These are phyloP conservation scores for Vigna radiata DNA, from an alignment of 306 rosid species.

Conservation along the genomic window DNA sequence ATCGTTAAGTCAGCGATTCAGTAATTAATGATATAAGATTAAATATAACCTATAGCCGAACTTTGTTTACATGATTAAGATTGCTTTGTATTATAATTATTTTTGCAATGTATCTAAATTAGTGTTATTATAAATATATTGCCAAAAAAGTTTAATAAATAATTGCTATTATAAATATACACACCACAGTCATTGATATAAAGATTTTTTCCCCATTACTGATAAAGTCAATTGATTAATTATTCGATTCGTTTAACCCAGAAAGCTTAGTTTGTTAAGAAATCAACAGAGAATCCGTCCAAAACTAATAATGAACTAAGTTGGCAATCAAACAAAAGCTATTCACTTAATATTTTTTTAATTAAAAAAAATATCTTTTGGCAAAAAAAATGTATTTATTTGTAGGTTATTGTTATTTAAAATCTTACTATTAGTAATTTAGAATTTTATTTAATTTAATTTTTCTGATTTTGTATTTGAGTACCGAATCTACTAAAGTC, in stretches of 20 bases:
- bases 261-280: too few relatives aligned
- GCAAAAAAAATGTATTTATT: neutral
- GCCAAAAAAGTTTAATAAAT: neutral
- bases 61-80: too few relatives aligned
- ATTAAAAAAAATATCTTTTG: too few relatives aligned
- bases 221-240: neutral
- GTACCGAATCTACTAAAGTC: neutral
- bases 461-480: neutral
- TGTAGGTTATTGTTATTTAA: neutral
- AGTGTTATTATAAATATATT: neutral
- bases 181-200: too few relatives aligned
- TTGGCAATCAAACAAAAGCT: neutral
- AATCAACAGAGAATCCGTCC: neutral
- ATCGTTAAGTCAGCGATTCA: neutral
- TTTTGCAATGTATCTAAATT: neutral
- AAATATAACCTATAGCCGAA: too few relatives aligned
- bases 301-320: constrained; percentile 3
- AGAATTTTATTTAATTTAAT: neutral
- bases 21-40: neutral
- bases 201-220: too few relatives aligned
- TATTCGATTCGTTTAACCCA: neutral
- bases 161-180: too few relatives aligned
- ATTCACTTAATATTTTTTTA: too few relatives aligned
- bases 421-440: neutral
- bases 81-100: neutral